Evolutionary conservation across 2,329 filamentous ascomycete genomes (phyloP), one percentile per base, ranked within the genome.

Genomic region (Botrytis sinoallii): DNA sequence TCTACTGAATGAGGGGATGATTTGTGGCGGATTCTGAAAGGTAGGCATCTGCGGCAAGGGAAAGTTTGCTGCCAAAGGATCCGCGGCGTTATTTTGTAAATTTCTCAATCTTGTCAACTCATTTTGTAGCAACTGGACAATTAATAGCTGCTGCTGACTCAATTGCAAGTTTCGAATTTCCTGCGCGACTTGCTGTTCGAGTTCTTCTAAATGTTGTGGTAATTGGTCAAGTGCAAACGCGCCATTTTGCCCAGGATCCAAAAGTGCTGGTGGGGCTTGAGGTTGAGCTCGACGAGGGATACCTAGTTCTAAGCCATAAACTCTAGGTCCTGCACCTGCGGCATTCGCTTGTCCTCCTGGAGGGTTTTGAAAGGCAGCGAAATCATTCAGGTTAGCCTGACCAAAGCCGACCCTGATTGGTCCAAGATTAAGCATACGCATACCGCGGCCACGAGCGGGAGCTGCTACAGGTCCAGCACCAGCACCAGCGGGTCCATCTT

Each of bases 321-420:
- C 78, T 74, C 81, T 76, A 16, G 80, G 74, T 55, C 73, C 77
- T 44, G 60, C 71, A 48, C 75, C 75, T 52, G 75, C 76, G 64
- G 67, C 75, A 74, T 81, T 80, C 60, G 80, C 81, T 73, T 81
- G 84, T 74, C 74, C 81, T 67, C 80, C 79, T 71, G 82, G 83
- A 32, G 79, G 81, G 68, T 83, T 85, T 60, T 88, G 89, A 77
- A 93, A 85, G 75, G 89, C 88, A 8, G 89, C 90, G 77, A 93
- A 84, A 76, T 93, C 90, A 72, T 90, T 87, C 48, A 93, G 86
- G 74, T 93, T 88, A 32, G 85, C 82, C 82, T 91, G 81, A 82
- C 92, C 85, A 78, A 95, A 93, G 0, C 91, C 93, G 35, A 96
- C 84, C 42, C 92, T 86, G 46, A 96, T 84, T 3, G 93, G 93